Conservation (phyloP, 2,329 filamentous ascomycete genomes). For the Penicillium sp. region DNA sequence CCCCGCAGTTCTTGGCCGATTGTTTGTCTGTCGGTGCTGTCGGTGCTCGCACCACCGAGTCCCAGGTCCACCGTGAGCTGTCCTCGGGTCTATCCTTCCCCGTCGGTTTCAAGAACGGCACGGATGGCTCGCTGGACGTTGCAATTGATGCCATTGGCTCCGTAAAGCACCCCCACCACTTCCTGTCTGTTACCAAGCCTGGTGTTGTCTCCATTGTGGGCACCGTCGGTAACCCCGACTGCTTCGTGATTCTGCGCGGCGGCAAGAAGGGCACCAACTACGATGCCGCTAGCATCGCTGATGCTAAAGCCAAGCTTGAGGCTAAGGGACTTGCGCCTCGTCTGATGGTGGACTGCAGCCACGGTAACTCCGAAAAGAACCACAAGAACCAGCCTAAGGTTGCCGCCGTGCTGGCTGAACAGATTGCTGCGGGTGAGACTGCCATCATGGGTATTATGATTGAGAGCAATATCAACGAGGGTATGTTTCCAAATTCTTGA, state of each 20-base stretch:
- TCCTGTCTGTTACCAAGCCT: conserved; percentile 95
- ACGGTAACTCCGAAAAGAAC: conserved; percentile 93
- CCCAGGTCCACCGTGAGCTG: conserved; percentile 90
- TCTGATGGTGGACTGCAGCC: conserved; percentile 97
- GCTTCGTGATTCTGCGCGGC: conserved; percentile 92
- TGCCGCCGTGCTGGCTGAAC: conserved; percentile 74
- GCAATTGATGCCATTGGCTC: conserved; percentile 95
- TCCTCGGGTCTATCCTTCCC: conserved; percentile 94
- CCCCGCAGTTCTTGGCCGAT: conserved; percentile 93
- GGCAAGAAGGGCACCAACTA: conserved; percentile 94
- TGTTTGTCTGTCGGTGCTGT: conserved; percentile 88
- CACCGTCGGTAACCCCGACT: conserved; percentile 92
- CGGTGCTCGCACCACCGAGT: conserved; percentile 94
- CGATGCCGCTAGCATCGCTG: conserved; percentile 77
- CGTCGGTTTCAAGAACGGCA: conserved; percentile 99
- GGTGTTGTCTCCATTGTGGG: conserved; percentile 93
- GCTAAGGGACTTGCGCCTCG: conserved; percentile 72
- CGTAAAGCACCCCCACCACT: conserved; percentile 89
- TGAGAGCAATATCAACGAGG: conserved; percentile 94
- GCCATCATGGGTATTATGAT: conserved; percentile 98
- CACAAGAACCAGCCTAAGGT: conserved; percentile 98
- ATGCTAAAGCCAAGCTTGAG: conserved; percentile 74
- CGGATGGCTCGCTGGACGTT: conserved; percentile 83
- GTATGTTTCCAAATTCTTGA: conserved; percentile 46
- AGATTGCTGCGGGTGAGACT: conserved; percentile 80